Evolutionary conservation across 2,329 filamentous ascomycete species (phyloP).

Genomic region (Epicoccum nigrum): DNA sequence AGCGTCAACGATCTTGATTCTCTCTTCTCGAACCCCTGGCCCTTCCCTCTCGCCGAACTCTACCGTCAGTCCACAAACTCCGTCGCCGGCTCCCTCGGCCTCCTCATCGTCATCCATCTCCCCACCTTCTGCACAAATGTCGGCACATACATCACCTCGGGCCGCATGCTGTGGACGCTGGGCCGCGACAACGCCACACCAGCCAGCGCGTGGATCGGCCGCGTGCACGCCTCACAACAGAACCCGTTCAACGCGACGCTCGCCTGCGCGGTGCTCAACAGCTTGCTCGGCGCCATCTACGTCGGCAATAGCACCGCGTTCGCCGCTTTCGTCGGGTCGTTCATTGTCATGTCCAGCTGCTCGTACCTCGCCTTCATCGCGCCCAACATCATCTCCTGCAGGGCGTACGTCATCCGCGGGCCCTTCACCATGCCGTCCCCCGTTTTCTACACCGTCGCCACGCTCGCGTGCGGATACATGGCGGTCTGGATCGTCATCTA

Average conservation of each 20-base stretch:
- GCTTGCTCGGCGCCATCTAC: slow-evolving; percentile 67
- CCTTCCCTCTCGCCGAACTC: slow-evolving; percentile 70
- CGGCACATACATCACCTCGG: slow-evolving; percentile 65
- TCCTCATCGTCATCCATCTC: slow-evolving; percentile 60
- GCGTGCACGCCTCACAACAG: slow-evolving; percentile 54
- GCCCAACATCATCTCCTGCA: slow-evolving; percentile 50
- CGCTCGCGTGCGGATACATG: slow-evolving; percentile 63
- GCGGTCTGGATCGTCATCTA: slow-evolving; percentile 67
- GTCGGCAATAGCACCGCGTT: slow-evolving; percentile 71
- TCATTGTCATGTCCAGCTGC: slow-evolving; percentile 60
- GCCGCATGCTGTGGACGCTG: slow-evolving; percentile 68
- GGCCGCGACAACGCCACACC: slow-evolving; percentile 64
- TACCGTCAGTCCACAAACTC: slow-evolving; percentile 60
- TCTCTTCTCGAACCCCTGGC: slow-evolving; percentile 55
- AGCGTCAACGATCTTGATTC: slow-evolving; percentile 63
- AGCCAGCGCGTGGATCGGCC: slow-evolving; percentile 55
- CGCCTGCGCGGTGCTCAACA: slow-evolving; percentile 57
- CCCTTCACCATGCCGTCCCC: slow-evolving; percentile 60
- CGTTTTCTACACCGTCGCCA: slow-evolving; percentile 56
- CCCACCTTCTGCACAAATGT: slow-evolving; percentile 59
- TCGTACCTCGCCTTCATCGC: slow-evolving; percentile 70
- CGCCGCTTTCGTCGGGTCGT: slow-evolving; percentile 68
- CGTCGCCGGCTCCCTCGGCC: slow-evolving; percentile 49
- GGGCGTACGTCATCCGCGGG: slow-evolving; percentile 58
- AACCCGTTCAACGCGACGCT: slow-evolving; percentile 65